These are phyloP conservation scores for Suillus paluster DNA, from an alignment of 768 basidiomycete genomes.

Conservation along the genomic window DNA sequence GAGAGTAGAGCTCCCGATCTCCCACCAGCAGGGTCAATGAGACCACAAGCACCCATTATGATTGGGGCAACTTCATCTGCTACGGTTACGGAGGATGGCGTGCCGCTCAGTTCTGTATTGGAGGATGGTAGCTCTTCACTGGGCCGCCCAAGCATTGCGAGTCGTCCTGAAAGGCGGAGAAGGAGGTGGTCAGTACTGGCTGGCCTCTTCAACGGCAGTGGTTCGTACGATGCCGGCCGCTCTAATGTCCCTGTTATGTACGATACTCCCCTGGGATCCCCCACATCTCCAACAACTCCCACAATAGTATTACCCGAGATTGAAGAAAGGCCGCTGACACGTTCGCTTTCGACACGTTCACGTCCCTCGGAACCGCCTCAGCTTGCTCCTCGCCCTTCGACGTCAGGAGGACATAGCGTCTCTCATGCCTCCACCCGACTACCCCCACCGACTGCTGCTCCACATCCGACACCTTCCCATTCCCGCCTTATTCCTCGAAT, in stretches of 20 bases:
- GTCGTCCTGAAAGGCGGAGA: constrained; percentile 47
- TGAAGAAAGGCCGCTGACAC: constrained; percentile 24
- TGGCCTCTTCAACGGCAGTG: constrained; percentile 41
- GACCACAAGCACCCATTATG: constrained; percentile 70
- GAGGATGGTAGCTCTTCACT: constrained; percentile 46
- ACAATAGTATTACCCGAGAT: constrained; percentile 19
- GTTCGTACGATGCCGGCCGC: constrained; percentile 28
- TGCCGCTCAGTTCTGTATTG: constrained; percentile 48
- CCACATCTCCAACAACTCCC: constrained; percentile 21
- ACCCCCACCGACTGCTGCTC: constrained; percentile 30
- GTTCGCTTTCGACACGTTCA: constrained; percentile 30
- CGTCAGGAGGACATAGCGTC: constrained; percentile 34
- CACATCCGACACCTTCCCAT: constrained; percentile 42
- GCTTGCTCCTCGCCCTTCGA: constrained; percentile 36
- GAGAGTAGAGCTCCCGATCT: constrained; percentile 80
- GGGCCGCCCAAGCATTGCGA: constrained; percentile 33
- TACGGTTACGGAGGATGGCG: constrained; percentile 46
- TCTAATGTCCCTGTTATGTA: constrained; percentile 29
- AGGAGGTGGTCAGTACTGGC: constrained; percentile 78
- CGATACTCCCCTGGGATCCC: constrained; percentile 22
- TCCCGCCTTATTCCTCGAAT: constrained; percentile 75
- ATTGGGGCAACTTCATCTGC: constrained; percentile 49
- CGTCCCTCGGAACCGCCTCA: constrained; percentile 18
- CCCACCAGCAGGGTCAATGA: constrained; percentile 70
- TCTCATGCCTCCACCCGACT: constrained; percentile 24